Base-by-base conservation (phyloP, 1,139 yeast species). In the Protomyces inundatus region DNA sequence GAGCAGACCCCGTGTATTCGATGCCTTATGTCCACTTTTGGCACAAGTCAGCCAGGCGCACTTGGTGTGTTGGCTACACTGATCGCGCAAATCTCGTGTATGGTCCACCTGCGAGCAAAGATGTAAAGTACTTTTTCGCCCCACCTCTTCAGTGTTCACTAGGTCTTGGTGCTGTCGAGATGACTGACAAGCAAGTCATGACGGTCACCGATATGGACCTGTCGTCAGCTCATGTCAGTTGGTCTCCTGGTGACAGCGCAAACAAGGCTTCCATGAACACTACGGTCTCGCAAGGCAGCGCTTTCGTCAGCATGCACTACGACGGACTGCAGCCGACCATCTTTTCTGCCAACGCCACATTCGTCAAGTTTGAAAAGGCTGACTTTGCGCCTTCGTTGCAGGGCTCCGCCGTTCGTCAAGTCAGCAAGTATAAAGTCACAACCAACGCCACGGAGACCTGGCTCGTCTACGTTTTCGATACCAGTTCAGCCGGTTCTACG, bases 231-330 rank as follows among this genome's bases (percentile, higher is more conserved):
- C 74, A 76, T 40, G 84, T 81, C 10, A 77, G 79, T 3, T 72
- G 87, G 62, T 73, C 82, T 35, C 76, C 79, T 39, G 68, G 73
- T 23, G 23, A 23, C 1, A 40, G 67, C 16, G 45, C 32, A 14
- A 73, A 74, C 6, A 64, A 72, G 14, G 59, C 64, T 4, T 56
- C 66, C 5, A 65, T 77, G 48, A 61, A 64, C 10, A 65, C 77
- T 48, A 84, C 86, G 4, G 66, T 82, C 55, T 83, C 81, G 32
- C 87, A 84, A 73, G 95, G 95, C 67, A 86, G 86, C 88, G 96
- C 95, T n/a, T 81, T 86, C 68, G 82, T 83, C 12, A 83, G 90
- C 52, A 87, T 83, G 40, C 76, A 84, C 54, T 88, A 87, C 74
- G 78, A 82, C 68, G 75, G 78, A 58, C 76, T 86, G 73, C 79